Evolutionary conservation across 192 early-diverging fungal species (phyloP), one percentile per base, ranked within the genome.

Genomic region (Podila minutissima): DNA sequence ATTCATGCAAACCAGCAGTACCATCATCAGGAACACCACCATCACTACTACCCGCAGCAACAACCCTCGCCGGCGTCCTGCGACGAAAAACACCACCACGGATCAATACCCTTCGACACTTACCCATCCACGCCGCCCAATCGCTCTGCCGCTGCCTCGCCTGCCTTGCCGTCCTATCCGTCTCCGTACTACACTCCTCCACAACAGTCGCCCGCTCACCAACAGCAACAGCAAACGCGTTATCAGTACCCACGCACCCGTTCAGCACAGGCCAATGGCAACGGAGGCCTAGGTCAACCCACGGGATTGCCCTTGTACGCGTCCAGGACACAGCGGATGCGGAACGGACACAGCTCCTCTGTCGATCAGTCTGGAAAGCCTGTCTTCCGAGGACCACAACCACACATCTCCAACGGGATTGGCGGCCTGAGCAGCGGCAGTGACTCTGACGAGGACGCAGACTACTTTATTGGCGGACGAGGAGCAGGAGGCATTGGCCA

Each of bases 171-270:
- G 15, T 26, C 59, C 8, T 32, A 28, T 61, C 31, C 76, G 17
- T 81, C 76, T 8, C 70, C 76, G 0, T 69, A 81, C 41, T 57
- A 64, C 26, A 64, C 76, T n/a, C 70, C 76, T 15, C 65, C 67
- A 2, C 71, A 81, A 35, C 66, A 28, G 20, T 28, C 37, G 2
- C 70, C 65, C 24, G 8, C 9, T 3, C 20, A 55, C 24, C 69
- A 67, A 59, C 70, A 58, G 4, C 68, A 69, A 46, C 67, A 51
- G 3, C 75, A 62, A 33, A 71, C 61, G 20, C 59, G 76, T 22
- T 81, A 81, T 32, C 76, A 81, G 48, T 81, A 81, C 60, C 76
- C 76, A 5, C 58, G 76, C 2, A 72, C 76, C 3, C 58, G 76
- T 32, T 70, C 67, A 37, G 58, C 61, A 7, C 66, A 68, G 35